Percentiles rank a stretch among this genome's conserved stretches.
Conservation (phyloP, 176 grass and related monocot genomes). For the Oryza glaberrima region DNA sequence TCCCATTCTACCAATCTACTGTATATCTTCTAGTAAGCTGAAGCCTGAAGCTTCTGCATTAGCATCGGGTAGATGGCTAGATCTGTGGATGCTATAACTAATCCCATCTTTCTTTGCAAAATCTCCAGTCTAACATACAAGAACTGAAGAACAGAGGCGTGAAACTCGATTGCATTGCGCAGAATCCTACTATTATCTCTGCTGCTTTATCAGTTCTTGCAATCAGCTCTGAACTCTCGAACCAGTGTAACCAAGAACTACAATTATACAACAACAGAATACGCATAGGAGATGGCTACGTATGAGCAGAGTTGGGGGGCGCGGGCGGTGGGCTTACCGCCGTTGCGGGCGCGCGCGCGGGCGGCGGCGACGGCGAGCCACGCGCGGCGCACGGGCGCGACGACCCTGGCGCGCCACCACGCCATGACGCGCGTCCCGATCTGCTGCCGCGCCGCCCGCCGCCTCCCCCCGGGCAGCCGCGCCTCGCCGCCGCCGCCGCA, state of each 20-base stretch:
- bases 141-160: neutral
- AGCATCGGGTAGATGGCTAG: neutral
- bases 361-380: slow-evolving; percentile 83
- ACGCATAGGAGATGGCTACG: neutral
- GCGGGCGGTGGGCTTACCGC: slow-evolving; percentile 38
- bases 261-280: neutral
- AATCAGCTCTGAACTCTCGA: neutral
- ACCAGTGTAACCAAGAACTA: too few species aligned
- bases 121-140: neutral
- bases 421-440: slow-evolving; percentile 74
- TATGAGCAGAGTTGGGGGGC: neutral
- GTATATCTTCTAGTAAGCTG: neutral
- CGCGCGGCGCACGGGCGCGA: slow-evolving; percentile 71
- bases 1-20: neutral
- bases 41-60: neutral
- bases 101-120: neutral
- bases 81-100: slow-evolving; percentile 32
- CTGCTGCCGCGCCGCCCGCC: slow-evolving; percentile 17
- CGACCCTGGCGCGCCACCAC: slow-evolving; percentile 80
- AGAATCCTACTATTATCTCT: neutral
- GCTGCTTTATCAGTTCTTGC: neutral
- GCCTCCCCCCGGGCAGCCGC: neutral
- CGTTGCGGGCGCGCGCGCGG: slow-evolving; percentile 61
- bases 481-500: neutral
- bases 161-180: neutral